phyloP scores from a whole-genome alignment of 2,329 filamentous ascomycete species.

The Colletotrichum cereale region DNA sequence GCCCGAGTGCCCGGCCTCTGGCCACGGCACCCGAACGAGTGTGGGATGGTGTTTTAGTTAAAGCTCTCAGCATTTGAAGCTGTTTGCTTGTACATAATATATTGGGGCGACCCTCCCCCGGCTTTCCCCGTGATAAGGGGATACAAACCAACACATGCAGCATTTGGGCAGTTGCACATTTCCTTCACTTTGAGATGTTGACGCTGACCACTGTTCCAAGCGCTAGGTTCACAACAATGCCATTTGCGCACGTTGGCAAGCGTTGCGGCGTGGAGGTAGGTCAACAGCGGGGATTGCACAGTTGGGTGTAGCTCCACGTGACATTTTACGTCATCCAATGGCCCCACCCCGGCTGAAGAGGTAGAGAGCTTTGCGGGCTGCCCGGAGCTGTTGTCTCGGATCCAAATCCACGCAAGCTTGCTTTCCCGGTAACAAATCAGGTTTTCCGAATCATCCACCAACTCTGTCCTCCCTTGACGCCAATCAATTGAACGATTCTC shows the following conservation, averaged over 20 bases:
- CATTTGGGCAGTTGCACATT: neutral
- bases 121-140: constrained; percentile 10
- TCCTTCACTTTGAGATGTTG: neutral
- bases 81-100: constrained; percentile 39
- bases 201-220: neutral
- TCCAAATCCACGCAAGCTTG: constrained; percentile 24
- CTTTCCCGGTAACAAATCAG: constrained; percentile 22
- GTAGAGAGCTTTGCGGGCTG: constrained; percentile 13
- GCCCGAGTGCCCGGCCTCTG: constrained; percentile 16
- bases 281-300: constrained; percentile 22
- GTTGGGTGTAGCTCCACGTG: constrained; percentile 28
- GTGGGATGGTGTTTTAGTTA: constrained; percentile 21
- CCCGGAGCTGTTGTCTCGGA: constrained; percentile 32
- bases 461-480: constrained; percentile 17
- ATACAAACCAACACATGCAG: neutral
- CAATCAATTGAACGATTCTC: constrained; percentile 29
- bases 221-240: neutral
- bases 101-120: constrained; percentile 16
- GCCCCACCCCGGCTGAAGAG: neutral
- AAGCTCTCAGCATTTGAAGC: constrained; percentile 32
- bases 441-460: constrained; percentile 2
- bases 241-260: constrained; percentile 1
- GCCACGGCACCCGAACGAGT: constrained; percentile 2
- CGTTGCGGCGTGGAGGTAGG: too few relatives aligned
- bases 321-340: constrained; percentile 39